Conservation (phyloP, 2,329 filamentous ascomycete species). For the Aspergillus neotritici region DNA sequence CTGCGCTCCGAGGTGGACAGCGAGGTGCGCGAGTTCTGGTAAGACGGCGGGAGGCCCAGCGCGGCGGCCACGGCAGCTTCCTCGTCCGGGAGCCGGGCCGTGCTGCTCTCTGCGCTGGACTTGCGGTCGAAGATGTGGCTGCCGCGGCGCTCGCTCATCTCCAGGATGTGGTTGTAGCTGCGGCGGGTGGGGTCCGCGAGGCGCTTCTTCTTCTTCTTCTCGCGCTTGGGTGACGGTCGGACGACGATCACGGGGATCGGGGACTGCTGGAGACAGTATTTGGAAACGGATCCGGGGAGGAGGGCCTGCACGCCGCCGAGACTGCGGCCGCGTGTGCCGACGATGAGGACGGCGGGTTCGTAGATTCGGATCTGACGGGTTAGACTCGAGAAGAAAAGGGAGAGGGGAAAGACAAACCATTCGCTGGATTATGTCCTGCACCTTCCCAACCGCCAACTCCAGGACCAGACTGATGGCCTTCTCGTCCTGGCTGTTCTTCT, state of each 20-base stretch:
- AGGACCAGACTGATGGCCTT: slow-evolving; percentile 79
- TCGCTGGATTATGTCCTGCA: slow-evolving; percentile 84
- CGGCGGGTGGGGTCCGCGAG: slow-evolving; percentile 68
- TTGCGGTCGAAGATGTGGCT: slow-evolving; percentile 50
- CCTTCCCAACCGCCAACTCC: slow-evolving; percentile 82
- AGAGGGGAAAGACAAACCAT: slow-evolving; percentile 55
- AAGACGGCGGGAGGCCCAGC: slow-evolving; percentile 38
- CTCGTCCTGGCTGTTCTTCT: slow-evolving; percentile 69
- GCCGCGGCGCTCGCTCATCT: slow-evolving; percentile 52
- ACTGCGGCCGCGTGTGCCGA: slow-evolving; percentile 79
- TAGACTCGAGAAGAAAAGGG: slow-evolving; percentile 9
- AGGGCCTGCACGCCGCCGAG: slow-evolving; percentile 81
- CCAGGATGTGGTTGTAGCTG: slow-evolving; percentile 72
- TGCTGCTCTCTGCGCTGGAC: slow-evolving; percentile 43
- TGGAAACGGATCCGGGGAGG: slow-evolving; percentile 82
- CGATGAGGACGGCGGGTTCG: slow-evolving; percentile 83
- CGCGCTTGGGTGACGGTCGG: slow-evolving; percentile 75
- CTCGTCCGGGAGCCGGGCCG: slow-evolving; percentile 42
- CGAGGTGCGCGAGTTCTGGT: slow-evolving; percentile 28
- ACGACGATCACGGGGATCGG: slow-evolving; percentile 92
- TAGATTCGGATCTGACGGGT: slow-evolving; percentile 72
- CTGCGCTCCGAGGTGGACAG: slow-evolving; percentile 30
- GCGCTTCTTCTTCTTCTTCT: slow-evolving; percentile 85
- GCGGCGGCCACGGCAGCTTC: slow-evolving; percentile 48
- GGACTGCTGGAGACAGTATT: slow-evolving; percentile 90